Conservation (phyloP, 2,329 filamentous ascomycete species). For the Chaetomium sp. region DNA sequence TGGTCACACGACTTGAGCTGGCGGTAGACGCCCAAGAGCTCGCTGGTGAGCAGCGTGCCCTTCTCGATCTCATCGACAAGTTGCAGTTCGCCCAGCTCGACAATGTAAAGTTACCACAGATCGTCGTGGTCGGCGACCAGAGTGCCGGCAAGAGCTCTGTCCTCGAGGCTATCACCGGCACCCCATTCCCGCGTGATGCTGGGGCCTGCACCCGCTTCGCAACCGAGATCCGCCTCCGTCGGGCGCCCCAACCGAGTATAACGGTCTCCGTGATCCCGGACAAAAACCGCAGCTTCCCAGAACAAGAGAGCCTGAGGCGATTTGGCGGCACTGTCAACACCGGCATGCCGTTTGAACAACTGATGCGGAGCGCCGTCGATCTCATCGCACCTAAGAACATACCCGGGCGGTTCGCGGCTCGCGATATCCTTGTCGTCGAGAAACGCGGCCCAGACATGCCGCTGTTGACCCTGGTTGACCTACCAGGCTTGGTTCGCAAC, state of each 20-base stretch:
- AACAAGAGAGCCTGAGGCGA: slow-evolving; percentile 41
- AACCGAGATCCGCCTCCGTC: slow-evolving; percentile 51
- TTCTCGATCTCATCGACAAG: slow-evolving; percentile 49
- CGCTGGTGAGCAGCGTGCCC: slow-evolving; percentile 47
- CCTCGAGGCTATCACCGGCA: slow-evolving; percentile 56
- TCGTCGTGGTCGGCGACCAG: slow-evolving; percentile 59
- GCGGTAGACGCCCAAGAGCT: slow-evolving; percentile 45
- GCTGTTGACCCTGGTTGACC: slow-evolving; percentile 54
- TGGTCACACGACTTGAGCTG: slow-evolving; percentile 38
- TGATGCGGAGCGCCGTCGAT: slow-evolving; percentile 46
- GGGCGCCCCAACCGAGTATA: slow-evolving; percentile 38
- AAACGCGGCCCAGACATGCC: slow-evolving; percentile 53
- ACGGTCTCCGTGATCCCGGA: slow-evolving; percentile 51
- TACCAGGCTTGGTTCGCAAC: slow-evolving; percentile 52
- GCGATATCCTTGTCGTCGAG: slow-evolving; percentile 52
- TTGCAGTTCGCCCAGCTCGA: slow-evolving; percentile 31
- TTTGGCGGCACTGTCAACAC: slow-evolving; percentile 42
- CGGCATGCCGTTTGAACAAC: slow-evolving; percentile 41
- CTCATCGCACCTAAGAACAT: slow-evolving; percentile 45
- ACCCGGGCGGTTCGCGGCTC: slow-evolving; percentile 44
- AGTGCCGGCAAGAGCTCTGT: slow-evolving; percentile 59
- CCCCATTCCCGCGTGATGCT: slow-evolving; percentile 53
- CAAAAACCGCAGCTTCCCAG: slow-evolving; percentile 38
- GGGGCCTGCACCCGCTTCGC: slow-evolving; percentile 57
- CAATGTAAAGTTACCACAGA: slow-evolving; percentile 38